phyloP scores from a whole-genome alignment of 306 rosid genomes.

The Lathyrus tuberosus region DNA sequence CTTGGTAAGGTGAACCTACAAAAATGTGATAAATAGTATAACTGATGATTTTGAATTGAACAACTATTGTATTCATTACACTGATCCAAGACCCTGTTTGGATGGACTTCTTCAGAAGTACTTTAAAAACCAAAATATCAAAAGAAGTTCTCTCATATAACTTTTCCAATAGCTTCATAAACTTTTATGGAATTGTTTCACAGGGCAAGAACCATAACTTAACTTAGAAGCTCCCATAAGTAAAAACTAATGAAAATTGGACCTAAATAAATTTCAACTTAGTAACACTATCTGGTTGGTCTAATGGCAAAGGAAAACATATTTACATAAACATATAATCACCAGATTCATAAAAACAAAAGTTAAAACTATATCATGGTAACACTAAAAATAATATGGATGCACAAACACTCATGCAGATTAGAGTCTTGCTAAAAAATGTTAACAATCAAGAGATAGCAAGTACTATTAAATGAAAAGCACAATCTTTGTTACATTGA shows the following conservation, averaged over 20 bases:
- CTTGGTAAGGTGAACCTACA: conserved; percentile 34
- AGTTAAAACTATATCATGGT: too few relatives aligned
- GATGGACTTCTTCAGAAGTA: too few relatives aligned
- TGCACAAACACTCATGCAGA: not conserved
- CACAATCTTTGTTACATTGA: not conserved
- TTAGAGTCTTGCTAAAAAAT: not conserved
- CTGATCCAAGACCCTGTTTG: too few relatives aligned
- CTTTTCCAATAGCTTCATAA: not conserved
- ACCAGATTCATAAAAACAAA: not conserved
- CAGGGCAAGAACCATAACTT: not conserved
- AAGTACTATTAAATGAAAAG: conserved; percentile 6
- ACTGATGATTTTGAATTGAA: too few relatives aligned
- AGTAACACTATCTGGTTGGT: not conserved
- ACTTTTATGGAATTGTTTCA: not conserved
- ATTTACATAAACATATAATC: conserved; percentile 14
- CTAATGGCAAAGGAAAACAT: conserved; percentile 12
- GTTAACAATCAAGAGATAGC: conserved; percentile 3
- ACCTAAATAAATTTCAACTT: not conserved
- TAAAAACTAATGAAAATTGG: not conserved
- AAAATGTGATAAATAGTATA: conserved; percentile 19
- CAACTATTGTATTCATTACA: too few relatives aligned
- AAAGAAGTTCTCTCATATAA: conserved; percentile 3
- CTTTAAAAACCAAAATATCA: not conserved
- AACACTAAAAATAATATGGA: conserved; percentile 3
- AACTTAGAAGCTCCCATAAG: conserved; percentile 2